Conservation (phyloP, 2,329 filamentous ascomycete species). For the Monilinia aucupariae region DNA sequence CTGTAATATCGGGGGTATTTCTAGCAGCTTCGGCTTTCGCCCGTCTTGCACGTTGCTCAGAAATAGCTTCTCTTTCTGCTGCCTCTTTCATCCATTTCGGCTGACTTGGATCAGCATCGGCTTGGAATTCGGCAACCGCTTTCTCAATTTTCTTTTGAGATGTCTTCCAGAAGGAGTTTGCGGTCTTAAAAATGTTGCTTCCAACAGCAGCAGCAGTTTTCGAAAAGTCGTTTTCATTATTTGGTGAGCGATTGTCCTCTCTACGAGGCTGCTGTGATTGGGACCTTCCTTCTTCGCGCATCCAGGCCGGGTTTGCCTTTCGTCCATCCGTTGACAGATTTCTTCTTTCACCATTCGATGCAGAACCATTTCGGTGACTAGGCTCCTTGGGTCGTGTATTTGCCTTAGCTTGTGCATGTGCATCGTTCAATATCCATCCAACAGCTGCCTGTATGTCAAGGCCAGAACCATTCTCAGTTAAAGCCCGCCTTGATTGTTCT, state of each 20-base stretch:
- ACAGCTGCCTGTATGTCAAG: constrained; percentile 81
- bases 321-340: constrained; percentile 30
- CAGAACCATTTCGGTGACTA: constrained; percentile 22
- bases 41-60: constrained; percentile 31
- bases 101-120: constrained; percentile 67
- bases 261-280: constrained; percentile 42
- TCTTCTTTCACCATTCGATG: constrained; percentile 32
- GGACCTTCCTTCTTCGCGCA: constrained; percentile 49
- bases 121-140: constrained; percentile 80
- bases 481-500: constrained; percentile 73
- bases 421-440: constrained; percentile 74
- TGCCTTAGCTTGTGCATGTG: constrained; percentile 75
- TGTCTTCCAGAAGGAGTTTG: constrained; percentile 91
- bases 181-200: constrained; percentile 82
- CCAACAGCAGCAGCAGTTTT: constrained; percentile 80
- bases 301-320: constrained; percentile 54
- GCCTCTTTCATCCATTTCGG: constrained; percentile 86
- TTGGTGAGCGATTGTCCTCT: constrained; percentile 51
- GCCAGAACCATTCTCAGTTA: constrained; percentile 74
- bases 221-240: constrained; percentile 65
- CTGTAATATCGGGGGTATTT: constrained; percentile 45
- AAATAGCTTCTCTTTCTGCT: constrained; percentile 34
- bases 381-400: constrained; percentile 52
- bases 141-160: constrained; percentile 90
- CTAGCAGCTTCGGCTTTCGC: constrained; percentile 18